Evolutionary conservation across 345 rosid species (phyloP).

Genomic region (Balakata baccata): DNA sequence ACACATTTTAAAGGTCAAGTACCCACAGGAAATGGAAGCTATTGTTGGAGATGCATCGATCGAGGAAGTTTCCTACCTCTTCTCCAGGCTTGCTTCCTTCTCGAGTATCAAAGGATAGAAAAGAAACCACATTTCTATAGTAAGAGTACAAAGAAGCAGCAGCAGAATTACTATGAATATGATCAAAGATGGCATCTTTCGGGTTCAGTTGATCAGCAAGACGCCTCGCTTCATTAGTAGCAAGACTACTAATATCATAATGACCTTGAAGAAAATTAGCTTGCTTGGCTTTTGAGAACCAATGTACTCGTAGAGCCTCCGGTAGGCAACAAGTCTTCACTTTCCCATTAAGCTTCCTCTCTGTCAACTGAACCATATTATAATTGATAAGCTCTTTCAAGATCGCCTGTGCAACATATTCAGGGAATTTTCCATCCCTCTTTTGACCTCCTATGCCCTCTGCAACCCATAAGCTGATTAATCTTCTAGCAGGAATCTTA

Average conservation of each 20-base stretch:
- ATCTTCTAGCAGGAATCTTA: conserved; percentile 21
- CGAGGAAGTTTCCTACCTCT: conserved; percentile 26
- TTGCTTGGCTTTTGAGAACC: conserved; percentile 12
- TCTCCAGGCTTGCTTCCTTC: conserved; percentile 27
- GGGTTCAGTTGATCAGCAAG: conserved; percentile 24
- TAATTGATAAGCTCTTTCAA: no score
- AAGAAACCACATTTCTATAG: conserved; percentile 12
- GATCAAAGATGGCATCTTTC: conserved; percentile 11
- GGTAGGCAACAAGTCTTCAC: conserved; percentile 19
- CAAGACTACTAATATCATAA: not conserved
- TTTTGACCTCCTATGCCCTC: conserved; percentile 19
- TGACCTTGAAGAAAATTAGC: conserved; percentile 11
- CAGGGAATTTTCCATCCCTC: not conserved
- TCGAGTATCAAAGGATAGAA: conserved; percentile 16
- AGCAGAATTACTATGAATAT: conserved; percentile 14
- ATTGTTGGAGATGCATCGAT: conserved; percentile 8
- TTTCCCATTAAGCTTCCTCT: conserved; percentile 23
- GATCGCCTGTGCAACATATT: not conserved
- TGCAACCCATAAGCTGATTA: conserved; percentile 26
- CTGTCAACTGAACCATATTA: conserved; percentile 21
- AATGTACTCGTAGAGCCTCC: conserved; percentile 10
- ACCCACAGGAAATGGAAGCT: conserved; percentile 17
- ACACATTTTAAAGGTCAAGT: conserved; percentile 27
- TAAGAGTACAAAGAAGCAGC: not conserved
- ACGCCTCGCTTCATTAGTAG: conserved; percentile 5